Evolutionary conservation across 2,329 filamentous ascomycete genomes (phyloP), one percentile per base, ranked within the genome.

Genomic region (Ascomycota sp.): DNA sequence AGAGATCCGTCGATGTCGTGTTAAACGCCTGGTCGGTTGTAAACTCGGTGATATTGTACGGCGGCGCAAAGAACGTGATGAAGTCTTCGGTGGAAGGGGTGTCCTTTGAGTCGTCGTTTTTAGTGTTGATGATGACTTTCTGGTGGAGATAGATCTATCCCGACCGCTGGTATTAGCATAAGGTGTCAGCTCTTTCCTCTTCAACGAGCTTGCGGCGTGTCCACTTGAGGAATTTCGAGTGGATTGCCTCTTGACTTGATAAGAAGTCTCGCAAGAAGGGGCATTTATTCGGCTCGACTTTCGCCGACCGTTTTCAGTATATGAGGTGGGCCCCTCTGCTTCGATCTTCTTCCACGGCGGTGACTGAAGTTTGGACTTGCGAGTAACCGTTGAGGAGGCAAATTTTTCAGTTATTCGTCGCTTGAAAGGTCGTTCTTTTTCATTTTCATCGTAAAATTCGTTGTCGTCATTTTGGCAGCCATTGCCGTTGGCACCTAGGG

Each of bases 281-380:
- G 48, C 47, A 43, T 76, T 75, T 42, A 70, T 68, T 35, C 72
- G 64, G 25, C 69, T 69, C 15, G 72, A 77, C 43, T 72, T 75
- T 35, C 72, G 64, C 37, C 65, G 65, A 29, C 79, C 81, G 66
- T 65, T 78, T 55, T 65, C 69, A 27, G 77, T 67, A 47, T 91
- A 85, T 1, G 79, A 77, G 4, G 86, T 89, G 15, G 89, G 89
- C 0, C 89, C 89, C 20, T 92, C 79, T 25, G 78, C 81, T 34
- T 67, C 67, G 37, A 79, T 67, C 44, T 72, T 80, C 58, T 89
- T 95, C 89, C 89, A 98, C 15, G 89, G 89, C 39, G 89, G 89
- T 37, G 86, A 95, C 35, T 65, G 62, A 31, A 59, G 56, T 32
- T 55, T 56, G 0, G 38, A 35, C 34, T 54, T 74, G 59, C 44